Evolutionary conservation across 225 moss, liverwort and hornwort genomes (phyloP).

Genomic region (Neckera pumila): DNA sequence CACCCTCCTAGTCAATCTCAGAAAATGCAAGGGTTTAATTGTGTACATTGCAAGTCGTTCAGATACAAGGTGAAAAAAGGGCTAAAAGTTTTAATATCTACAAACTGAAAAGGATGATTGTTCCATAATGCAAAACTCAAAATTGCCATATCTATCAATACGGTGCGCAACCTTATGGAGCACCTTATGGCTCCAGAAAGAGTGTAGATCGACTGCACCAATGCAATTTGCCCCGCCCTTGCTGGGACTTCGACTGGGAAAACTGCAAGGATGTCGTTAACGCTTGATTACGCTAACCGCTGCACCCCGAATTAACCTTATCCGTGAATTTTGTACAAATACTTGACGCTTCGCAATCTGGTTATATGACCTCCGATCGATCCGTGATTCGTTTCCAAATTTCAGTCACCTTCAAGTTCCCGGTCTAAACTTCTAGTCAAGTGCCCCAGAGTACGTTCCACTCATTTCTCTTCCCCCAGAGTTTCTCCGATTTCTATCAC

Average conservation of each 20-base stretch:
- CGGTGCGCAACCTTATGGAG: neutral
- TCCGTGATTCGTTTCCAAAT: neutral
- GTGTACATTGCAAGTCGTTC: neutral
- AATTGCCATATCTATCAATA: neutral
- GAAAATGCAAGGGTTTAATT: neutral
- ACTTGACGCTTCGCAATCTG: neutral
- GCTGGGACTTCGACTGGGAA: neutral
- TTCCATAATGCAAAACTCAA: neutral
- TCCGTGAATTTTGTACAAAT: neutral
- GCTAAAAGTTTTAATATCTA: neutral
- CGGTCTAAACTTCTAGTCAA: too few relatives aligned
- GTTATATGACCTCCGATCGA: neutral
- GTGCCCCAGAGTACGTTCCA: neutral
- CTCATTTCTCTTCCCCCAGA: neutral
- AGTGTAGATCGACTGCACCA: neutral
- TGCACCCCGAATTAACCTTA: neutral
- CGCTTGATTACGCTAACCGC: neutral
- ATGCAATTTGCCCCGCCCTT: neutral
- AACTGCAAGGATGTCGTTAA: neutral
- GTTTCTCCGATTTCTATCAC: neutral
- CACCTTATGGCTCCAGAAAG: neutral
- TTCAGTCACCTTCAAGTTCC: neutral
- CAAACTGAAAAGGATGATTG: neutral
- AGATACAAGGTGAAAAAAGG: neutral
- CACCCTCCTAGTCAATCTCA: neutral